Evolutionary conservation across 1,284 basidiomycete species (phyloP), one percentile per base, ranked within the genome.

Genomic region (Ganoderma sinense): DNA sequence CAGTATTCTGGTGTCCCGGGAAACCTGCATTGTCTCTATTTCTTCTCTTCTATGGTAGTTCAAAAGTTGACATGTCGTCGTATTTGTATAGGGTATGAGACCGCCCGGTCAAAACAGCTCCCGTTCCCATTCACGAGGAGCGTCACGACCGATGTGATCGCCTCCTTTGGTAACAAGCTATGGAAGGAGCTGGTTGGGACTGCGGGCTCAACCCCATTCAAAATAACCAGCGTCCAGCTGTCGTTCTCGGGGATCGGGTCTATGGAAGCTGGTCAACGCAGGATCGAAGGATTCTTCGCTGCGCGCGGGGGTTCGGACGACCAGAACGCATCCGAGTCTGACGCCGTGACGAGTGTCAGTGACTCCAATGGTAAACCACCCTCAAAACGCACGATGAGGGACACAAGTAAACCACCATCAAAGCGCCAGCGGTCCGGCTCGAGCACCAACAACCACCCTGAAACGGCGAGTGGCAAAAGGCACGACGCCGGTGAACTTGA

Each of bases 241-340:
- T 88, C 90, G 1, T 98, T 99, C 76, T 89, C 91, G 10, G 95
- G 95, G 0, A 88, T 99, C 43, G 95, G 94, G 72, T 84, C 86
- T 20, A 84, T 91, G 51, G 96, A 97, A 79, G 82, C 84, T 2
- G 97, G 97, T 1, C 97, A 98, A 79, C 88, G 88, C 71, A 93
- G 88, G 29, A 97, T 99, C 64, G 94, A 97, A 77, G 89, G 90
- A 0, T 99, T 98, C 82, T 90, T 99, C 71, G 75, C 76, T 39
- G 68, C 79, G 36, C 66, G 73, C 80, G 82, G 75, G 75, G 69
- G 41, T 72, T 77, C 71, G 75, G 84, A 66, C 65, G 79, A 40
- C 45, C 68, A 45, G 33, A 40, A 61, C 8, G 66, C 67, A 20
- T 18, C 58, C 14, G 29, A 48, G 16, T 73, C 56, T n/a, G 53